These are phyloP conservation scores for Symbiotaphrina buchneri DNA, from an alignment of 495 filamentous ascomycete species.

Conservation along the genomic window DNA sequence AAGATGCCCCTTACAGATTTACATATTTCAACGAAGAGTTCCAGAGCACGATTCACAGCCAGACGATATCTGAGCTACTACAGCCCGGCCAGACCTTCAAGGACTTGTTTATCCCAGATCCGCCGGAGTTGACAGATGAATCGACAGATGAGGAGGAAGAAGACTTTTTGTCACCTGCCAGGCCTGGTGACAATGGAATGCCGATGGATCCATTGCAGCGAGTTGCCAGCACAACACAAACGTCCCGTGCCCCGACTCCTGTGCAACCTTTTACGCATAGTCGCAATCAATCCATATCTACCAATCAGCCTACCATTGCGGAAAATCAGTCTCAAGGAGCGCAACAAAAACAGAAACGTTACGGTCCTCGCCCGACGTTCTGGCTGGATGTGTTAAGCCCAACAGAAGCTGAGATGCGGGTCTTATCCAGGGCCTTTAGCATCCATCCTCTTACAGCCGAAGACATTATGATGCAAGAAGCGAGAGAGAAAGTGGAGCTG, in stretches of 20 bases:
- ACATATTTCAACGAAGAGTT: slow-evolving; percentile 98
- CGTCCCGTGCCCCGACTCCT: slow-evolving; percentile 1
- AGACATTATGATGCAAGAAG: slow-evolving; percentile 93
- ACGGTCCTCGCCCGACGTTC: slow-evolving; percentile 78
- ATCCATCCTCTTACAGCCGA: slow-evolving; percentile 90
- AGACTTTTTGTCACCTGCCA: slow-evolving; percentile 9
- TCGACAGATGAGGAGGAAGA: slow-evolving; percentile 39
- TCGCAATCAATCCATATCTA: not conserved
- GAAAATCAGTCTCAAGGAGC: slow-evolving; percentile 8
- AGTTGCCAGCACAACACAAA: slow-evolving; percentile 15
- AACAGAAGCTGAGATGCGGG: slow-evolving; percentile 80
- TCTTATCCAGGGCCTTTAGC: slow-evolving; percentile 75
- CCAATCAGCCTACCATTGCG: slow-evolving; percentile 8
- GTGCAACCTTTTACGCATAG: not conserved
- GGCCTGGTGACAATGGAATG: slow-evolving; percentile 3
- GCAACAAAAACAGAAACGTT: slow-evolving; percentile 34
- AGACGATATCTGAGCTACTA: slow-evolving; percentile 77
- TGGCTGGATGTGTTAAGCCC: slow-evolving; percentile 88
- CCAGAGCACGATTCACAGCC: slow-evolving; percentile 79
- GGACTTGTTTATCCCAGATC: slow-evolving; percentile 63
- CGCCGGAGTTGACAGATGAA: slow-evolving; percentile 26
- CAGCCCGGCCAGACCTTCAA: slow-evolving; percentile 64
- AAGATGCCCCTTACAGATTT: slow-evolving; percentile 83
- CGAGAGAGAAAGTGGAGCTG: slow-evolving; percentile 91
- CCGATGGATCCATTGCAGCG: no score